Evolutionary conservation across 2,329 filamentous ascomycete genomes (phyloP), one percentile per base, ranked within the genome.

Genomic region (Cladosporium sp.): DNA sequence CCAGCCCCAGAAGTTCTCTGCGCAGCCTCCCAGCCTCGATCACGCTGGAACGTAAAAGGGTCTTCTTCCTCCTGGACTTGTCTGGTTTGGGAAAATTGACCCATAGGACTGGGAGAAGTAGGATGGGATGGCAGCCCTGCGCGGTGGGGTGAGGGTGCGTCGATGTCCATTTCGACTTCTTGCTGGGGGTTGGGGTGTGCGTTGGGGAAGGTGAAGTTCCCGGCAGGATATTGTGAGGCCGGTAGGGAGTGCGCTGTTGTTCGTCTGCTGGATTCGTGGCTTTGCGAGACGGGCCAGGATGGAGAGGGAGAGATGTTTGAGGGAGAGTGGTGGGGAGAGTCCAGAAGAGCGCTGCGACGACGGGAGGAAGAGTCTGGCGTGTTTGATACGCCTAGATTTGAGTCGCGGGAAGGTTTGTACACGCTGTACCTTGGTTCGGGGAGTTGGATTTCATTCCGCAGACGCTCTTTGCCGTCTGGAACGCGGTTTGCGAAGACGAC

Each of bases 401-500:
- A 64, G 43, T 78, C 76, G 50, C 71, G 71, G 11, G 64, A 63
- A 1, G 86, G 80, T 65, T 91, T 95, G 72, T 95, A 97, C 1
- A 84, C 77, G 49, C 84, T 88, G 65, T 89, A 98, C 16, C 84
- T 81, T 16, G 93, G 93, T 59, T 96, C 90, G 0, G 92, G 92
- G 53, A 87, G 78, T 32, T 93, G 90, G 4, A 92, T 85, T 66
- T 98, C 93, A 62, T 94, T 96, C 27, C 85, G 79, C 33, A 98
- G 76, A 63, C 85, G 92, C 69, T 97, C 92, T 65, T 96, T 95
- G 35, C 89, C 92, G 60, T 97, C 93, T 0, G 93, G 92, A 0
- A 96, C 92, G 20, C 93, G 83, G 64, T 97, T 97, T 48, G 93
- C 93, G 66, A 98, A 98, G 3, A 98, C 92, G 30, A 97, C 88